These are phyloP conservation scores for Ciborinia camelliae DNA, from an alignment of 2,329 filamentous ascomycete species.

Conservation along the genomic window DNA sequence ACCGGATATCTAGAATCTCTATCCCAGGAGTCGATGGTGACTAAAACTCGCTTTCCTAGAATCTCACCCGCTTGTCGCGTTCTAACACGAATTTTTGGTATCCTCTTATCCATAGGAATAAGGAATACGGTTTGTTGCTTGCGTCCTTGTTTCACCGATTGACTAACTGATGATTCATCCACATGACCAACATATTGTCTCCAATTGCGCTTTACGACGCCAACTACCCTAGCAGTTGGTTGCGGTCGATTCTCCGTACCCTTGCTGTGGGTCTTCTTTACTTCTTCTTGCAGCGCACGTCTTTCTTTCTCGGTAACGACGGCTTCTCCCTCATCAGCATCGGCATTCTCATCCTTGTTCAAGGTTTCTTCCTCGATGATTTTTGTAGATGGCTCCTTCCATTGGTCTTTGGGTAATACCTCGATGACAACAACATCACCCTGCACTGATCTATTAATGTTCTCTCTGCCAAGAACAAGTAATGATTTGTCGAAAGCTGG, in stretches of 20 bases:
- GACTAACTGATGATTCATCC: conserved; percentile 78
- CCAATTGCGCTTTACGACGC: conserved; percentile 94
- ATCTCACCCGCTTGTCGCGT: conserved; percentile 88
- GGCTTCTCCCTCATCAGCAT: conserved; percentile 70
- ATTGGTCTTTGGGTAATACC: conserved; percentile 88
- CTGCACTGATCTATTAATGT: conserved; percentile 90
- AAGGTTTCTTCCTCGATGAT: conserved; percentile 92
- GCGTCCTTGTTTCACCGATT: conserved; percentile 69
- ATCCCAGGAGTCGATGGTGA: conserved; percentile 95
- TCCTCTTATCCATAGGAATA: conserved; percentile 95
- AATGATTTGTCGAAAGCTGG: conserved; percentile 86
- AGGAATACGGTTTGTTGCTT: conserved; percentile 92
- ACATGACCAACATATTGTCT: conserved; percentile 96
- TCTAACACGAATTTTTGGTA: conserved; percentile 91
- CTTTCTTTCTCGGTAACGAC: conserved; percentile 87
- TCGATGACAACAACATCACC: conserved; percentile 93
- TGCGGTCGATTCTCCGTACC: conserved; percentile 74
- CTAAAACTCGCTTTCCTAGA: conserved; percentile 84
- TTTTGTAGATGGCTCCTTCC: conserved; percentile 93
- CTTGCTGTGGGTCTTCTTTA: conserved; percentile 77
- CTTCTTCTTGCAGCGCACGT: conserved; percentile 84
- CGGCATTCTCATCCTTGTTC: conserved; percentile 90
- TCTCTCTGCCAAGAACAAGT: conserved; percentile 85
- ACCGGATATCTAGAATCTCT: conserved; percentile 87
- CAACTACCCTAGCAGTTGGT: conserved; percentile 88